Percentiles rank a stretch among this genome's conserved stretches.
phyloP scores from a whole-genome alignment of 2,329 filamentous ascomycete genomes.

The Diatrype stigma region DNA sequence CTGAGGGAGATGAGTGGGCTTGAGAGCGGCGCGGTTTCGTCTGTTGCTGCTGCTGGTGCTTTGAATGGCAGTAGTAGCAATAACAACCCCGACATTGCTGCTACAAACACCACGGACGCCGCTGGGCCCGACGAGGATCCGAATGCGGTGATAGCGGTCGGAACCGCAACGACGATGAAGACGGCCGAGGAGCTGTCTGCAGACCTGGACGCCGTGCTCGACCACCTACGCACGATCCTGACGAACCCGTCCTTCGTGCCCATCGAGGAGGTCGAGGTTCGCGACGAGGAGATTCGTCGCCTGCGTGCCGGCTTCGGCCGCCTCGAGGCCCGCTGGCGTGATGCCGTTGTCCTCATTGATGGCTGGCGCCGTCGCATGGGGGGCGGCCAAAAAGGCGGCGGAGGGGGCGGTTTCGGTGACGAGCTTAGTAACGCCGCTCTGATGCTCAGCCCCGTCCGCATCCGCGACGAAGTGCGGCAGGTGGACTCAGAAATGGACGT shows the following conservation, averaged over 20 bases:
- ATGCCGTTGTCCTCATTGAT: slow-evolving; percentile 86
- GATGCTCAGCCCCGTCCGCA: slow-evolving; percentile 55
- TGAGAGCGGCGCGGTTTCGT: slow-evolving; percentile 26
- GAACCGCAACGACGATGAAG: slow-evolving; percentile 25
- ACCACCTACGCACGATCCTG: slow-evolving; percentile 76
- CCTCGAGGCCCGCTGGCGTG: slow-evolving; percentile 88
- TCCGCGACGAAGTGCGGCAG: slow-evolving; percentile 45
- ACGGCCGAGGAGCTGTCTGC: slow-evolving; percentile 62
- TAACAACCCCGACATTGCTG: slow-evolving; percentile 20
- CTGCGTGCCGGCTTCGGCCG: slow-evolving; percentile 85
- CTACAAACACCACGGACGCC: no score
- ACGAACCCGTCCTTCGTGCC: slow-evolving; percentile 97
- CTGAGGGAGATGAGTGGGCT: slow-evolving; percentile 67
- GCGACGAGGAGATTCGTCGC: slow-evolving; percentile 84
- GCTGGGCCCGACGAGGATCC: no score
- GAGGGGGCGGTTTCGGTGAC: slow-evolving; percentile 65
- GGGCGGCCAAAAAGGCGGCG: slow-evolving; percentile 50
- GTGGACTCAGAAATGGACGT: slow-evolving; percentile 26
- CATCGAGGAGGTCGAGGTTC: slow-evolving; percentile 87
- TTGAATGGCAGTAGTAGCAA: background rate
- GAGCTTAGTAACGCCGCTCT: slow-evolving; percentile 67
- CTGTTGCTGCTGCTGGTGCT: slow-evolving; percentile 6
- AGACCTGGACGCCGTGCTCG: slow-evolving; percentile 73
- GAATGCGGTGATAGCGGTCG: slow-evolving; percentile 2
- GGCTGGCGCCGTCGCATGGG: slow-evolving; percentile 84